Evolutionary conservation across 148 eudicot species (phyloP), one percentile per base, ranked within the genome.

Genomic region (Talinum fruticosum): DNA sequence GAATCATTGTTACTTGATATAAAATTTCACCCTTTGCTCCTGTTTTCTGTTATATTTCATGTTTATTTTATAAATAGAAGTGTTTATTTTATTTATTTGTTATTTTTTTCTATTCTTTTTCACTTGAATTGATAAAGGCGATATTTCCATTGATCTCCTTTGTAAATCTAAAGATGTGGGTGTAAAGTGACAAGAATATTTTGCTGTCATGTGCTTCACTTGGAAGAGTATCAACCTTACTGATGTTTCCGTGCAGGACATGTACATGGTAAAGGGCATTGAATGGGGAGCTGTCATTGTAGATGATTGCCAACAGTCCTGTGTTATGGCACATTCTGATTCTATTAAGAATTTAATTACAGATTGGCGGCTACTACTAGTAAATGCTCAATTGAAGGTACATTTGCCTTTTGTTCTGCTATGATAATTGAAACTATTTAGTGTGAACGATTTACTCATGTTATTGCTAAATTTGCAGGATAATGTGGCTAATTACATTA

Each of bases 271-370:
- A 61, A 82, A 83, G 57, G 78, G 83, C 74, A 79, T 89, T 57
- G 77, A 75, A 45, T 93, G 98, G 98, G 91, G 87, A 84, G 92
- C 88, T 54, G 76, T 90, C 77, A 75, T 90, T 51, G 64, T 91
- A 67, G 98, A 91, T 87, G 87, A 83, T 29, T 85, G 85, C 80
- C 96, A 88, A 66, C 78, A 83, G 54, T 76, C 81, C 26, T 57
- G 66, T 69, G 71, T 84, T 53, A 82, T 83, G 61, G 32, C 80
- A 71, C 71, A 85, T 74, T 77, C 77, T 44, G 83, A 79, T 59
- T 83, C 76, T 78, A 82, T 93, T 49, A 90, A 83, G 82, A 76
- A 81, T 73, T 71, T 91, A 66, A 34, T 62, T 44, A 79, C 90
- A 67, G 75, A 79, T 74, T 81, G 85, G 73, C 86, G 86, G 79